Evolutionary conservation across 352 stramenopile genomes (phyloP).

Genomic region (Phytophthora hybrid): DNA sequence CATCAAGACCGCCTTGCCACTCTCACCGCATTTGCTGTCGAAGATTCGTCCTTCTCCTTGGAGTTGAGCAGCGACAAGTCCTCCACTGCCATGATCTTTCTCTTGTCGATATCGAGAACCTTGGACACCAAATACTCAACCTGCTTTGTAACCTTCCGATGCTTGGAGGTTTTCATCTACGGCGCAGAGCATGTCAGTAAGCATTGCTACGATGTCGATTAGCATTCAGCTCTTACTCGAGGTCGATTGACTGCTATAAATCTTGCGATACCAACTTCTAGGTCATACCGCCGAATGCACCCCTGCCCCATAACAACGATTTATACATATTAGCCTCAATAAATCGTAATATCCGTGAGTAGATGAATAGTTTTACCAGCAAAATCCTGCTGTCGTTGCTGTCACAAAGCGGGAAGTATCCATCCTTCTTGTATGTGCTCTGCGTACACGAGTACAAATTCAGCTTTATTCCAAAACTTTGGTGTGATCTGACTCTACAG

Average conservation of each 20-base stretch:
- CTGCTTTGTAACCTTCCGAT: slow-evolving; percentile 60
- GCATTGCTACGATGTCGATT: background rate
- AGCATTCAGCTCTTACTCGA: slow-evolving; percentile 39
- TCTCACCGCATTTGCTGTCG: slow-evolving; percentile 53
- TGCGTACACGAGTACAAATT: slow-evolving; percentile 18
- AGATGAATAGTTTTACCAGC: slow-evolving; percentile 42
- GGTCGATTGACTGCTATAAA: slow-evolving; percentile 76
- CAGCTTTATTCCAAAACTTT: background rate
- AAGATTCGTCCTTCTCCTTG: slow-evolving; percentile 63
- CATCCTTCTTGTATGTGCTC: slow-evolving; percentile 72
- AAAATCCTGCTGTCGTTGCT: slow-evolving; percentile 54
- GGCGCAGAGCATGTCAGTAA: background rate
- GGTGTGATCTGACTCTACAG: background rate
- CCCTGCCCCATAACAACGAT: slow-evolving; percentile 40
- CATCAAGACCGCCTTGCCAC: background rate
- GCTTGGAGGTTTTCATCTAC: slow-evolving; percentile 63
- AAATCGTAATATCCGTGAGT: background rate
- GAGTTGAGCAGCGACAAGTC: slow-evolving; percentile 79
- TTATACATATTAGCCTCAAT: background rate
- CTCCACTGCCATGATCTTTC: slow-evolving; percentile 66
- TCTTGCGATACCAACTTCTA: slow-evolving; percentile 79
- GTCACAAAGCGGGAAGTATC: slow-evolving; percentile 84
- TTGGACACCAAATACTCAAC: slow-evolving; percentile 74
- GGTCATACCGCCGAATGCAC: slow-evolving; percentile 73
- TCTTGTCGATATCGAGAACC: slow-evolving; percentile 77